A percentile compares a stretch with the other conserved stretches of the same genome.
These are phyloP conservation scores for Citropsis articulata DNA, from an alignment of 345 rosid species.

Conservation along the genomic window DNA sequence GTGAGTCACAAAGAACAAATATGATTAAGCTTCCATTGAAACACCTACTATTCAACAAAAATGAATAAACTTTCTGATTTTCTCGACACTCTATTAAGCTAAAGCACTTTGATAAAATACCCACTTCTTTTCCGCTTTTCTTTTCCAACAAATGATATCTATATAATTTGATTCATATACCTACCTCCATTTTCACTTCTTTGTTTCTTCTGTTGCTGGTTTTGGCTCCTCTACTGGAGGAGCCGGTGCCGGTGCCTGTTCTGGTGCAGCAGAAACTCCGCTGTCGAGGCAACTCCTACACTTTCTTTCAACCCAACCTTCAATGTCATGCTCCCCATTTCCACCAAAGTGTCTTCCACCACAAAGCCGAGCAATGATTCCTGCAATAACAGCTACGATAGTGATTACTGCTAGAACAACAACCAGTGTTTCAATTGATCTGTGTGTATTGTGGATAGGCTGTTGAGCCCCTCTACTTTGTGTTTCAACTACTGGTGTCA, in stretches of 20 bases:
- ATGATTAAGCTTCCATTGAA: background rate
- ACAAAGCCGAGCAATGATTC: conserved; percentile 70
- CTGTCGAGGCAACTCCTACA: conserved; percentile 87
- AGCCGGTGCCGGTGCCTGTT: no score
- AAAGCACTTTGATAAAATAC: background rate
- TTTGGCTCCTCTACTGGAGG: conserved; percentile 25
- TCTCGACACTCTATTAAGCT: background rate
- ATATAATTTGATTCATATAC: background rate
- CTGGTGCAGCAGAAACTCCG: conserved; percentile 44
- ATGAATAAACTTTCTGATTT: background rate
- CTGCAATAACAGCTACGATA: conserved; percentile 62
- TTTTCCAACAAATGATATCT: background rate
- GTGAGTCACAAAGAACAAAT: conserved; percentile 5
- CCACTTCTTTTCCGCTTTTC: background rate
- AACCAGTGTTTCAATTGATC: conserved; percentile 73
- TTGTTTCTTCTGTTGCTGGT: conserved; percentile 38
- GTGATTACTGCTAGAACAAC: conserved; percentile 86
- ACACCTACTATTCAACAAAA: background rate
- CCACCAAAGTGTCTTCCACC: conserved; percentile 68
- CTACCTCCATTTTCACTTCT: conserved; percentile 35
- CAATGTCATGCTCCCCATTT: conserved; percentile 70
- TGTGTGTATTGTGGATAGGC: conserved; percentile 31
- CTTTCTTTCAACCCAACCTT: conserved; percentile 85
- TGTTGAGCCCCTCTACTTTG: conserved; percentile 27
- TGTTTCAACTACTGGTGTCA: conserved; percentile 28